These are phyloP conservation scores for Eragrostis tef DNA, from an alignment of 202 grass and related monocot species.

Conservation along the genomic window DNA sequence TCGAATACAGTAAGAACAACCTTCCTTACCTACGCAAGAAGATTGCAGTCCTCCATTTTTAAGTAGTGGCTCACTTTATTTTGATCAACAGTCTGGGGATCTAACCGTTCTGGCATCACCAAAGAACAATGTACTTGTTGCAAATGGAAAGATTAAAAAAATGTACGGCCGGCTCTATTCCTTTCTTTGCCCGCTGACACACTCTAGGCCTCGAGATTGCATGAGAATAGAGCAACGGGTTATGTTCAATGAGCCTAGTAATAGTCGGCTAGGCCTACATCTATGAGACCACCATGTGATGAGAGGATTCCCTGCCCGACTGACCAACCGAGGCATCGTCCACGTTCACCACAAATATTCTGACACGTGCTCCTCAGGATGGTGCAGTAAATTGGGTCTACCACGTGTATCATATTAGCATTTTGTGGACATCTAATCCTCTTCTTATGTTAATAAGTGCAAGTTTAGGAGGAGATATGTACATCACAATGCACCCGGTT, in stretches of 20 bases:
- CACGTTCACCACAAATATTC: too few relatives aligned
- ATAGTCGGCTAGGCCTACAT: too few relatives aligned
- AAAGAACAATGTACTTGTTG: not conserved
- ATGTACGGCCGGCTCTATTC: not conserved
- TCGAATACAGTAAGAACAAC: not conserved
- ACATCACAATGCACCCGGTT: too few relatives aligned
- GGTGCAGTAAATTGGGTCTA: too few relatives aligned
- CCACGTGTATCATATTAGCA: too few relatives aligned
- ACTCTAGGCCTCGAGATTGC: slow-evolving; percentile 41
- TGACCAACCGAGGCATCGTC: too few relatives aligned
- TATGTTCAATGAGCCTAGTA: not conserved
- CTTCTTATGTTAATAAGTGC: too few relatives aligned
- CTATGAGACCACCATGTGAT: too few relatives aligned
- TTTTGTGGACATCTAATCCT: too few relatives aligned
- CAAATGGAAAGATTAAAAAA: not conserved
- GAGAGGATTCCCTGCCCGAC: too few relatives aligned
- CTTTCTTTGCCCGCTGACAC: slow-evolving; percentile 39
- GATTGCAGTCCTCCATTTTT: not conserved
- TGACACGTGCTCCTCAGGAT: too few relatives aligned
- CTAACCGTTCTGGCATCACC: not conserved
- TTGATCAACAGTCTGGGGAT: not conserved
- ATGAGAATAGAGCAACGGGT: slow-evolving; percentile 16
- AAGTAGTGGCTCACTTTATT: not conserved
- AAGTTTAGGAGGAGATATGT: too few relatives aligned
- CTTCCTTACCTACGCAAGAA: not conserved